Evolutionary conservation across 2,329 filamentous ascomycete species (phyloP), one percentile per base, ranked within the genome.

Genomic region (Didymella arachidicola): DNA sequence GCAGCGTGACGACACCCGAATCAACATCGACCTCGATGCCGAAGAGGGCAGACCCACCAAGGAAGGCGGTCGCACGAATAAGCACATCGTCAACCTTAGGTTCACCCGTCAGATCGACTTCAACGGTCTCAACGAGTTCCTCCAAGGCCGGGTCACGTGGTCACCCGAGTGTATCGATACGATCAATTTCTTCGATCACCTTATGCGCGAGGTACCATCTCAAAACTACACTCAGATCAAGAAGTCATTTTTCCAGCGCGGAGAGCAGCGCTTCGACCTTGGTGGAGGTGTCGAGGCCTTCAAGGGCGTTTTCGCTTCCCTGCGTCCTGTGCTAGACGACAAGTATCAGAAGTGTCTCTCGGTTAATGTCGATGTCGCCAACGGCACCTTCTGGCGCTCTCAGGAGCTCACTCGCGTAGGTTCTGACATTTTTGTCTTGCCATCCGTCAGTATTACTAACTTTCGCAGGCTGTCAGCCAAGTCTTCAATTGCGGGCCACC

Each of bases 141-240:
- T 2, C 70, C 81, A 1, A 83, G 87, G 46, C 79, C 84, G 58
- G 79, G 83, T 19, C 77, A 81, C 1, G 3, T 76, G 72, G 70
- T 64, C 62, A 1, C 86, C 85, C 36, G 79, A 83, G 19, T 87
- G 94, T 19, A 83, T 94, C 7, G 91, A 95, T 70, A 89, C 90
- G 14, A 86, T 98, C 76, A 97, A 90, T 73, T 97, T 97, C 71
- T 81, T 97, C 4, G 95, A 99, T 63, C 95, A 99, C 72, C 81
- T 94, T 7, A 82, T 99, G 54, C 91, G 95, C 4, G 87, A 96
- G 75, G 83, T 80, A n/a, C 92, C 95, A 0, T 89, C 88, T 0
- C 79, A 87, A 68, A 79, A 82, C 2, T 87, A 92, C 68, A 81
- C 89, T 0, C 78, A 87, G 0, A 90, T 97, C 76, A 94, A 92